Evolutionary conservation across 2,329 filamentous ascomycete species (phyloP).

Genomic region (Erysiphe pulchra): DNA sequence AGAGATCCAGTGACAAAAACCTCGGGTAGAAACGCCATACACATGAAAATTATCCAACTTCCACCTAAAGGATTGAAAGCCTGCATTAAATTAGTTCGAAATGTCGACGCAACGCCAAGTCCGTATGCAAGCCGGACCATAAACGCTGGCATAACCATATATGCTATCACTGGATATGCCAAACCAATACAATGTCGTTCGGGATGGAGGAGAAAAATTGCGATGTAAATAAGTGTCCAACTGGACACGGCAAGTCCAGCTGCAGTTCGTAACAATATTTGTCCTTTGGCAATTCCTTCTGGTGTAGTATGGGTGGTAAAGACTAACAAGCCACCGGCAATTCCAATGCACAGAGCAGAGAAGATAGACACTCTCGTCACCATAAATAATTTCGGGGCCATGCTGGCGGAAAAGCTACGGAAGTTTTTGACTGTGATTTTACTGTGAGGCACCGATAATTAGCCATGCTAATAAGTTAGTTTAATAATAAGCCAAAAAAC

Average conservation of each 20-base stretch:
- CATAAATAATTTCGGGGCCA: not conserved
- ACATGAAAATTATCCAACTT: constrained; percentile 1
- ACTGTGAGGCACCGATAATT: not conserved
- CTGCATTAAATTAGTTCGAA: not conserved
- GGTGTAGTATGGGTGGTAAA: not conserved
- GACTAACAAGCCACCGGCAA: not conserved
- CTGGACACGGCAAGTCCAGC: not conserved
- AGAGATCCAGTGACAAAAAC: not conserved
- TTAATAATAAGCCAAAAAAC: not conserved
- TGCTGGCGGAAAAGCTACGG: not conserved
- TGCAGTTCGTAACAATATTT: constrained; percentile 1
- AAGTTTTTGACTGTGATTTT: constrained; percentile 1
- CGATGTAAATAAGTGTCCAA: not conserved
- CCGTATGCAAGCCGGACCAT: not conserved
- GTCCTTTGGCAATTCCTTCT: not conserved
- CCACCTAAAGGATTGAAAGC: constrained; percentile 1
- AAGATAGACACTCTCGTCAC: not conserved
- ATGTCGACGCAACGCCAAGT: not conserved
- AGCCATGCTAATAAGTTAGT: not conserved
- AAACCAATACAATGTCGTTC: not conserved
- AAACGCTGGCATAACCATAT: constrained; percentile 1
- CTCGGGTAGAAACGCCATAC: constrained; percentile 1
- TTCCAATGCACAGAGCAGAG: not conserved
- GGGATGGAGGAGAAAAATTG: not conserved
- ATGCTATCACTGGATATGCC: not conserved